Evolutionary conservation across 176 grass and related monocot species (phyloP).

Genomic region (Aegilops sharonensis): DNA sequence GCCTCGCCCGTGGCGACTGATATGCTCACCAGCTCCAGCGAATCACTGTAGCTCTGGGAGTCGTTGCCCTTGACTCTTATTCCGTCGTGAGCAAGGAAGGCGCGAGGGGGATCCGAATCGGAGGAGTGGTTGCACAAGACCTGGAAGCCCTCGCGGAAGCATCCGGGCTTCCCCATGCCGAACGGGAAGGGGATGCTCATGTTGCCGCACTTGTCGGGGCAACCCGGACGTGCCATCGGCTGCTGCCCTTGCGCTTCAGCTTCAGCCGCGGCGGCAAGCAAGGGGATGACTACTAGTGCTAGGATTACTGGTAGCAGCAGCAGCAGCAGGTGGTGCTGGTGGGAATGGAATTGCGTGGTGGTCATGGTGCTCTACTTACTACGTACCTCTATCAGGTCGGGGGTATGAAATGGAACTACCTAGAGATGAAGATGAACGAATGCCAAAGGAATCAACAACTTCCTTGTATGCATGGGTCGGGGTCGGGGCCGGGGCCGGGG

Average conservation of each 20-base stretch:
- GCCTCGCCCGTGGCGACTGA: neutral
- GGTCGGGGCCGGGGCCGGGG: too few species aligned
- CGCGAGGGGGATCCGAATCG: neutral
- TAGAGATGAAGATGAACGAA: too few species aligned
- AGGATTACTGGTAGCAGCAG: neutral
- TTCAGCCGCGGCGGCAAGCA: neutral
- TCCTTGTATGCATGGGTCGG: too few species aligned
- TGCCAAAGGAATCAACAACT: too few species aligned
- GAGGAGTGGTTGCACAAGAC: neutral
- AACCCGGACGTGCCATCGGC: neutral
- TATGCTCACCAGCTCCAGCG: neutral
- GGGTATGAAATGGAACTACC: too few species aligned
- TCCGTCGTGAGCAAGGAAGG: neutral
- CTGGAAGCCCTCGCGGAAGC: neutral
- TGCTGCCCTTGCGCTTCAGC: neutral
- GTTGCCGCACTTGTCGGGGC: neutral
- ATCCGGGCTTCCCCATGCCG: neutral
- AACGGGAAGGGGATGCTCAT: neutral
- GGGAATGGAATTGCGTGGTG: neutral
- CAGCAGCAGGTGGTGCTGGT: neutral
- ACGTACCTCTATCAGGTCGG: too few species aligned
- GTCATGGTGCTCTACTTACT: neutral
- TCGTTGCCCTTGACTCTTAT: too few species aligned
- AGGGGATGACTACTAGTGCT: neutral
- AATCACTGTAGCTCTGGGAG: too few species aligned